These are phyloP conservation scores for Apiotrichum siamense DNA, from an alignment of 1,284 basidiomycete species.

Conservation along the genomic window DNA sequence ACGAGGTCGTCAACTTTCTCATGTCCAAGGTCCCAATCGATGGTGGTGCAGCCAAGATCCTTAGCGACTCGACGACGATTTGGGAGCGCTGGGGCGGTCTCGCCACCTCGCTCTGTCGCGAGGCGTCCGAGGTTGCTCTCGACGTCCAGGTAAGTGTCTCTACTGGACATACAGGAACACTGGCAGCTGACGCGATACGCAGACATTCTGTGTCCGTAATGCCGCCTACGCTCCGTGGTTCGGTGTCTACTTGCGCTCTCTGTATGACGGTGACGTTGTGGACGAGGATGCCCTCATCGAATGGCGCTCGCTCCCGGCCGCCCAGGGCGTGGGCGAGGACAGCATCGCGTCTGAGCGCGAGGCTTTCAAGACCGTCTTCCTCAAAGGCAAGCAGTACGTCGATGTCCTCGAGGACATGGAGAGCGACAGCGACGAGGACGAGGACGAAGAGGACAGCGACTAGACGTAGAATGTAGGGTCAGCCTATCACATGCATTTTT, in stretches of 20 bases:
- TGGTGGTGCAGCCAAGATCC: slow-evolving; percentile 23
- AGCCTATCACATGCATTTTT: slow-evolving; percentile 10
- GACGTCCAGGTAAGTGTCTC: slow-evolving; percentile 25
- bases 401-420: slow-evolving; percentile 45
- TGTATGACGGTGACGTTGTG: slow-evolving; percentile 47
- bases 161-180: background rate
- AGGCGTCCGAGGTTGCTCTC: slow-evolving; percentile 32
- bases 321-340: slow-evolving; percentile 38
- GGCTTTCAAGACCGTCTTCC: slow-evolving; percentile 29
- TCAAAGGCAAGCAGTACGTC: slow-evolving; percentile 42
- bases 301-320: slow-evolving; percentile 41
- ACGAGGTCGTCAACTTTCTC: slow-evolving; percentile 43
- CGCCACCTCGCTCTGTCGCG: slow-evolving; percentile 28
- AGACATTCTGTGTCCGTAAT: slow-evolving; percentile 12
- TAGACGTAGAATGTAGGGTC: slow-evolving; percentile 13
- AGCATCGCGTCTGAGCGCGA: slow-evolving; percentile 32
- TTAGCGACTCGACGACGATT: slow-evolving; percentile 22
- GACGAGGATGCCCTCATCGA: slow-evolving; percentile 43
- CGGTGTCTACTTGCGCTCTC: slow-evolving; percentile 40
- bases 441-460: slow-evolving; percentile 31
- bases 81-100: slow-evolving; percentile 42
- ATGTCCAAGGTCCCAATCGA: slow-evolving; percentile 30
- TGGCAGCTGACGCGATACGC: background rate
- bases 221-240: slow-evolving; percentile 30
- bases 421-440: slow-evolving; percentile 39